phyloP scores from a whole-genome alignment of 768 basidiomycete genomes.

The Basidioascus undulatus region DNA sequence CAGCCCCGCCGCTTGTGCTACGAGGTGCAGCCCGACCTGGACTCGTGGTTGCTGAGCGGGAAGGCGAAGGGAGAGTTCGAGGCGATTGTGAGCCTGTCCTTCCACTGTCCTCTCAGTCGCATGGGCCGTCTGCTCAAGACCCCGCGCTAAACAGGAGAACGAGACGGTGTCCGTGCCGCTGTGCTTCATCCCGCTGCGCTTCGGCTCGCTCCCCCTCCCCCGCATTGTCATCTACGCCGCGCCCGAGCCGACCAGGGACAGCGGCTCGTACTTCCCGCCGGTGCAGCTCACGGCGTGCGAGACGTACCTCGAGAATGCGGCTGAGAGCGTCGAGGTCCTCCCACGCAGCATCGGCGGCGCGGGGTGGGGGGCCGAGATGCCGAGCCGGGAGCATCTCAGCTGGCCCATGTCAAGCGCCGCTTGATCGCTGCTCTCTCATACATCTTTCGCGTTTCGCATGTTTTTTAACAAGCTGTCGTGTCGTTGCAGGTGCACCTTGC shows the following conservation, averaged over 20 bases:
- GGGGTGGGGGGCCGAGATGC: too few relatives aligned
- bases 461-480: too few relatives aligned
- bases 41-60: constrained; percentile 73
- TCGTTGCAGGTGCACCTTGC: too few relatives aligned
- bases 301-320: constrained; percentile 64
- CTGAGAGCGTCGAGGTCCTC: constrained; percentile 51
- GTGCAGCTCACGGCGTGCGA: constrained; percentile 23
- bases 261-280: constrained; percentile 34
- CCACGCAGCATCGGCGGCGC: too few relatives aligned
- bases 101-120: neutral
- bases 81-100: constrained; percentile 30
- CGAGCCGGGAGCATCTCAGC: too few relatives aligned
- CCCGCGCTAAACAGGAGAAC: constrained; percentile 28
- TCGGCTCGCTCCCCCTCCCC: constrained; percentile 57
- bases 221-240: constrained; percentile 40
- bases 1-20: constrained; percentile 37
- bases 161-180: constrained; percentile 34
- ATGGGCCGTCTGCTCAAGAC: neutral
- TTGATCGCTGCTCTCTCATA: too few relatives aligned
- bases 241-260: constrained; percentile 26
- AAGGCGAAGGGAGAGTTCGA: constrained; percentile 61
- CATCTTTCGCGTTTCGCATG: too few relatives aligned
- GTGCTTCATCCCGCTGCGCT: constrained; percentile 63
- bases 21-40: constrained; percentile 47
- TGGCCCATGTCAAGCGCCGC: too few relatives aligned